These are phyloP conservation scores for Simplicillium aogashimaense DNA, from an alignment of 2,329 filamentous ascomycete species.

Conservation along the genomic window DNA sequence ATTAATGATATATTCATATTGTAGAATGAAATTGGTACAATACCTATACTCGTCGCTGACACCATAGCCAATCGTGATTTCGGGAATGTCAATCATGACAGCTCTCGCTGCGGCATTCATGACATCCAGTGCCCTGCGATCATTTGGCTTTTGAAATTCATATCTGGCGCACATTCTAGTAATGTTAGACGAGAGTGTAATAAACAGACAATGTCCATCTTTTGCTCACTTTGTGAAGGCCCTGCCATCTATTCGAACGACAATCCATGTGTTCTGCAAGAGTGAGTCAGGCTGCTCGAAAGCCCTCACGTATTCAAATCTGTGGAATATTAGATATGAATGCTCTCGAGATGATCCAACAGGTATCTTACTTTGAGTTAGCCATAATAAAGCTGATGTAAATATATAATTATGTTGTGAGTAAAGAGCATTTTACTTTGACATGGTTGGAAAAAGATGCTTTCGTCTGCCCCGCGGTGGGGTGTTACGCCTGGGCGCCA, in stretches of 20 bases:
- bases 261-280: conserved; percentile 89
- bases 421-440: neutral
- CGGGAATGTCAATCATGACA: conserved; percentile 73
- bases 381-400: conserved; percentile 28
- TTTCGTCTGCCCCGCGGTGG: neutral
- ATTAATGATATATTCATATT: conserved; percentile 2
- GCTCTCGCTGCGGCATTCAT: conserved; percentile 91
- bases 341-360: conserved; percentile 6
- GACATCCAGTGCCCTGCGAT: conserved; percentile 73
- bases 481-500: neutral
- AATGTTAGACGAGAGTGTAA: neutral
- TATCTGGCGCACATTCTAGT: conserved; percentile 72
- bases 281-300: conserved; percentile 79
- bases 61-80: conserved; percentile 82
- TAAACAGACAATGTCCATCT: neutral
- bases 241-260: conserved; percentile 85
- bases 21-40: neutral
- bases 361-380: conserved; percentile 40
- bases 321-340: conserved; percentile 24
- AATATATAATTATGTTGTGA: no score
- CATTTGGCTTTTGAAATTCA: conserved; percentile 85
- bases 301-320: conserved; percentile 85
- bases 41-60: conserved; percentile 90
- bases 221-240: conserved; percentile 78
- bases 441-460: conserved; percentile 2